Evolutionary conservation across 257 asterid species (phyloP), one percentile per base, ranked within the genome.

Genomic region (Coffea canephora): DNA sequence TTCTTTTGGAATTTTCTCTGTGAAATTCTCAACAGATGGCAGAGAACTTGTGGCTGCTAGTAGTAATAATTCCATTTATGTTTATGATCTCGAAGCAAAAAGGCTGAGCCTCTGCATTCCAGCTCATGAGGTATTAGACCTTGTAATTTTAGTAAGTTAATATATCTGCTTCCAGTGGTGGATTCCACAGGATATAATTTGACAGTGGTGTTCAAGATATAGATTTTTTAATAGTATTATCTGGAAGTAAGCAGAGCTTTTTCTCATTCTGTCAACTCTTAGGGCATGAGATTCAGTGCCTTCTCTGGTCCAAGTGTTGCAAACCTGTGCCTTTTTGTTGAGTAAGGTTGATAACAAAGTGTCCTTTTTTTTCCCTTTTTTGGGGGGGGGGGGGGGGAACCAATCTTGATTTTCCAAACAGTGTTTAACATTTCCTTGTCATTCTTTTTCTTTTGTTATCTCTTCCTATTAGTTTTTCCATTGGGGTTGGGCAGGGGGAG

Each of bases 1-100:
- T 85, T 88, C 97, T 74, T 95, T 95, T 76, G 98, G 99, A 74
- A 93, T 95, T 31, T 95, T 95, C 88, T 95, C 99, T 11, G 93
- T 95, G 61, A 95, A 93, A 73, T 95, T 95, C 78, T 93, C 98
- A 31, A 92, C 87, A 71, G 99, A 93, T 83, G 99, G 98, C 67
- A 89, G 93, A 69, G 99, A 95, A 84, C 82, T 95, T 78, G 97
- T 95, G 8, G 98, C 98, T 82, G 99, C 89, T 57, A 85, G 96
- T 80, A 93, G 89, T 39, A 92, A 95, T 23, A 85, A 84, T 46
- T 83, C 97, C 15, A 95, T 95, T 76, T 92, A 92, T 82, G 96
- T 93, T 73, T 95, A 95, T 78, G 99, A 95, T 87, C 98, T 95
- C 39, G 91, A 91, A 85, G 85, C 91, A 73, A 91, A 83, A 82